Conservation (phyloP, 257 asterid genomes). For the Nyctanthes arbortristis region DNA sequence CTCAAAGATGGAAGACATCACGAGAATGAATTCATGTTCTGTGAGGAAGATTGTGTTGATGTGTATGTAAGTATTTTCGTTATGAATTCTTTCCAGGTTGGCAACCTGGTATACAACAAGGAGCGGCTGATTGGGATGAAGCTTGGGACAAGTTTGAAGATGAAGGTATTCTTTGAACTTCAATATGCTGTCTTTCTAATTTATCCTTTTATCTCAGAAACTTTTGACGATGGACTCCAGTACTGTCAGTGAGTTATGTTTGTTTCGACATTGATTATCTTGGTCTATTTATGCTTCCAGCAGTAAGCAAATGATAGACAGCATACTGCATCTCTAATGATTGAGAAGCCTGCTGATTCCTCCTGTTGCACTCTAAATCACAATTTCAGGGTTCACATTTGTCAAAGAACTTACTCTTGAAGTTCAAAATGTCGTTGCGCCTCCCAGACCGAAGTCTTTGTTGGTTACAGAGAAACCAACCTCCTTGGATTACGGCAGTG, state of each 20-base stretch:
- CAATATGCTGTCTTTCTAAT: background rate
- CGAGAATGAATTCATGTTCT: slow-evolving; percentile 30
- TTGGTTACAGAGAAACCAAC: slow-evolving; percentile 60
- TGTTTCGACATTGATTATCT: background rate
- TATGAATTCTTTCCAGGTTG: slow-evolving; percentile 63
- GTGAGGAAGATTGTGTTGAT: slow-evolving; percentile 16
- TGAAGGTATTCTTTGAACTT: slow-evolving; percentile 59
- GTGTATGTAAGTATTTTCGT: slow-evolving; percentile 19
- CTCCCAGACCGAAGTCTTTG: slow-evolving; percentile 69
- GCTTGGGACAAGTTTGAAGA: slow-evolving; percentile 93
- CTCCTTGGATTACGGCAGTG: slow-evolving; percentile 32
- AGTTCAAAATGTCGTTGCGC: slow-evolving; percentile 78
- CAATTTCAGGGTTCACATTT: slow-evolving; percentile 60
- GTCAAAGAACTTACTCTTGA: slow-evolving; percentile 94
- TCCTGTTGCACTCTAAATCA: slow-evolving; percentile 14
- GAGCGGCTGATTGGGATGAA: slow-evolving; percentile 99
- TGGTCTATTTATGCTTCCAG: background rate
- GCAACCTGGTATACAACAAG: slow-evolving; percentile 91
- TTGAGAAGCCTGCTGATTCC: slow-evolving; percentile 6
- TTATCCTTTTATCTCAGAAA: background rate
- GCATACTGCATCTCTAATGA: background rate
- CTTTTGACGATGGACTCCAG: background rate
- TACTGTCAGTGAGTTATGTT: background rate
- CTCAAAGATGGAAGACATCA: slow-evolving; percentile 23
- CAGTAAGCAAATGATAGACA: background rate